Percentiles rank a stretch among this genome's conserved stretches.
phyloP scores from a whole-genome alignment of 176 grass and related monocot genomes.

The Zoysia pacifica region DNA sequence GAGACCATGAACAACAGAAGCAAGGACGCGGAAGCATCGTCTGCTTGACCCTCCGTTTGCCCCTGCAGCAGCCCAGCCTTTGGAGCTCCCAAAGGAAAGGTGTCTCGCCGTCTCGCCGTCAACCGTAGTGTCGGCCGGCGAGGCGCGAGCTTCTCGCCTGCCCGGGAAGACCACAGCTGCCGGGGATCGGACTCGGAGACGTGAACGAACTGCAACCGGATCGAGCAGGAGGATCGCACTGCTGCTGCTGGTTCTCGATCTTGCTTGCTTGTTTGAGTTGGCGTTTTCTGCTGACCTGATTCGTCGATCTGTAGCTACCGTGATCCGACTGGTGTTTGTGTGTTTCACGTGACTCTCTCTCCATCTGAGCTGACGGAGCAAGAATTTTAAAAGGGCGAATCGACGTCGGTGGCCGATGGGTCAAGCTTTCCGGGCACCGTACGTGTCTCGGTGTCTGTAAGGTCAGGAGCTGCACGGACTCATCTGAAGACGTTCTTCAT shows the following conservation, averaged over 20 bases:
- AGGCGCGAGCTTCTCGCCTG: neutral
- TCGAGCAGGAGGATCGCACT: neutral
- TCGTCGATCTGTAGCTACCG: neutral
- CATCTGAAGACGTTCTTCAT: too few relatives aligned
- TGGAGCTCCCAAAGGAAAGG: slow-evolving; percentile 12
- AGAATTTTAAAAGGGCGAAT: neutral
- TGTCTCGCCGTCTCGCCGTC: neutral
- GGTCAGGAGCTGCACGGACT: too few relatives aligned
- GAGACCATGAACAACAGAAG: neutral
- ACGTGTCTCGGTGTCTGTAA: too few relatives aligned
- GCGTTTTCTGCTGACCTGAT: neutral
- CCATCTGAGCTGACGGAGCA: too few relatives aligned
- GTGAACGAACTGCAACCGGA: neutral
- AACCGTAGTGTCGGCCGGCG: neutral
- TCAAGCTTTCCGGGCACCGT: too few relatives aligned
- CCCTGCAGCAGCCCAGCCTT: neutral
- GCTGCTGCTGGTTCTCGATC: too few relatives aligned
- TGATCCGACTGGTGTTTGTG: neutral
- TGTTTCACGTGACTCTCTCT: neutral
- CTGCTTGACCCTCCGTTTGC: neutral
- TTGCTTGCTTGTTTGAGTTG: slow-evolving; percentile 1
- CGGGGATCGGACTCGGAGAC: neutral
- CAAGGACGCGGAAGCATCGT: neutral
- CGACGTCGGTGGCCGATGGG: too few relatives aligned
- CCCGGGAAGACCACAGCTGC: neutral